phyloP scores from a whole-genome alignment of 2,329 filamentous ascomycete species.

The Torrubiellomyces zombiae region DNA sequence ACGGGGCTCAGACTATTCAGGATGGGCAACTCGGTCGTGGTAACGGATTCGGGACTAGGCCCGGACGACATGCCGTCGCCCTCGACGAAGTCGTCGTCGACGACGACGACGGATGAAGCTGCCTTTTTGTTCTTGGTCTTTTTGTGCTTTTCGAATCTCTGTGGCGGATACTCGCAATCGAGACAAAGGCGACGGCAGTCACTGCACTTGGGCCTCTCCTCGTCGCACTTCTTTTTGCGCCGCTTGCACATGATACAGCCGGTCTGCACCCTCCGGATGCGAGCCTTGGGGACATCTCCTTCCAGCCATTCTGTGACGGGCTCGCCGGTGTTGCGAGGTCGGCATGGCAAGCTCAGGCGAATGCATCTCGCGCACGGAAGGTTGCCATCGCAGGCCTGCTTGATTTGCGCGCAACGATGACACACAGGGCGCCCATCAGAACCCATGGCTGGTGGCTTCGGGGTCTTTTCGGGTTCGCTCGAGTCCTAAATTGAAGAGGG shows the following conservation, averaged over 20 bases:
- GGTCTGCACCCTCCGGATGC: conserved; percentile 17
- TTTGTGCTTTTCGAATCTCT: conserved; percentile 8
- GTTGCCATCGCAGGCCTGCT: conserved; percentile 18
- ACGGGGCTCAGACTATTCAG: conserved; percentile 8
- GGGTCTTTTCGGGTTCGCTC: neutral
- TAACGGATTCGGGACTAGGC: neutral
- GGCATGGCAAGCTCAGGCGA: conserved; percentile 16
- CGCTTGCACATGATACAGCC: conserved; percentile 27
- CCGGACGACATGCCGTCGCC: neutral
- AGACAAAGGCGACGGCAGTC: conserved; percentile 19
- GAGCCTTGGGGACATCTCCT: conserved; percentile 14
- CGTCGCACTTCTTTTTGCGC: conserved; percentile 31
- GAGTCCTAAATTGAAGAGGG: too few species aligned
- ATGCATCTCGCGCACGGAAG: conserved; percentile 16
- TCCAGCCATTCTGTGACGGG: conserved; percentile 2
- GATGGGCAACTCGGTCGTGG: conserved; percentile 8
- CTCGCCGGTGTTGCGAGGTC: conserved; percentile 10
- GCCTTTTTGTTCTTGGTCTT: too few species aligned
- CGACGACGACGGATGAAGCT: conserved; percentile 3
- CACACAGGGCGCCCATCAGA: conserved; percentile 14
- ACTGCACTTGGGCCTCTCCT: conserved; percentile 23
- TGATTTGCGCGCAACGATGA: conserved; percentile 18
- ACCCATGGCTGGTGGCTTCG: conserved; percentile 8
- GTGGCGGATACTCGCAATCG: conserved; percentile 15
- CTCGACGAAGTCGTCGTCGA: conserved; percentile 1